These are phyloP conservation scores for Pseudocercospora ulei DNA, from an alignment of 2,329 filamentous ascomycete species.

Conservation along the genomic window DNA sequence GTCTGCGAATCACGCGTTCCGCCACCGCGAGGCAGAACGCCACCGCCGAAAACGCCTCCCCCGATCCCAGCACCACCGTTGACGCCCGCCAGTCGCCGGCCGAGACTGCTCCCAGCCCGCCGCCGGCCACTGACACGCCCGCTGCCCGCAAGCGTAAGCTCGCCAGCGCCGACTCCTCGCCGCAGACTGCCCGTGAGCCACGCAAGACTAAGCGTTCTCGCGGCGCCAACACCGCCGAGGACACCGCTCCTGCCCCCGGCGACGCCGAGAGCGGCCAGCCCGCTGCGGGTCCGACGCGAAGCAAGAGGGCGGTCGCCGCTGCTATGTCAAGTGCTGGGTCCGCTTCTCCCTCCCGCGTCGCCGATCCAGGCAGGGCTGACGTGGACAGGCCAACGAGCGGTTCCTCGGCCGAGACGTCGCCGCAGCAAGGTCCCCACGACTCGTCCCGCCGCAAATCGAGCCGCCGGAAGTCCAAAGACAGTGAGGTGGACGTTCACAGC, in stretches of 20 bases:
- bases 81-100: constrained; percentile 29
- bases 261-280: constrained; percentile 20
- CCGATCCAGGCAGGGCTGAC: constrained; percentile 21
- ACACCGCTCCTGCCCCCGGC: constrained; percentile 33
- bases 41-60: constrained; percentile 30
- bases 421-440: constrained; percentile 47
- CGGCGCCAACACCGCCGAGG: constrained; percentile 37
- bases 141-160: constrained; percentile 64
- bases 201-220: constrained; percentile 51
- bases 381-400: constrained; percentile 51
- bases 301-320: constrained; percentile 38
- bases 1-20: constrained; percentile 24
- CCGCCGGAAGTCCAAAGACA: constrained; percentile 57
- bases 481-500: constrained; percentile 31
- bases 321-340: constrained; percentile 69
- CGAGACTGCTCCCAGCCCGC: constrained; percentile 38
- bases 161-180: constrained; percentile 45
- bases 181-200: constrained; percentile 38
- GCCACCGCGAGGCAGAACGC: constrained; percentile 62
- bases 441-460: constrained; percentile 63
- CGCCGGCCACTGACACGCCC: constrained; percentile 42
- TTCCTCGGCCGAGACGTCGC: constrained; percentile 53
- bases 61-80: constrained; percentile 26
- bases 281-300: constrained; percentile 50
- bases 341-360: constrained; percentile 26